phyloP scores from a whole-genome alignment of 129 eudicot species.

The Daucus carota region DH1_v3.0 NC_030383.2:35349501-35350000 shows the following conservation, averaged over 20 bases:
- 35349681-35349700: constrained; percentile 47
- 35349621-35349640: constrained; percentile 96
- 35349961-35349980: background rate
- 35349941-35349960: background rate
- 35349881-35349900: background rate
- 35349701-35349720: constrained; percentile 78
- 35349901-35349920: background rate
- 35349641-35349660: constrained; percentile 87
- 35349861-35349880: background rate
- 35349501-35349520: background rate
- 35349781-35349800: background rate
- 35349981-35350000: background rate
- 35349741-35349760: background rate
- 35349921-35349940: background rate
- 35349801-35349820: background rate
- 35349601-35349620: background rate
- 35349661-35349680: constrained; percentile 83
- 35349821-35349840: background rate
- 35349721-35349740: constrained; percentile 70
- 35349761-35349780: background rate
- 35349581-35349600: background rate
- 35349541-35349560: background rate
- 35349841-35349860: background rate
- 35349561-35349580: too few species aligned
- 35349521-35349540: background rate